These are phyloP conservation scores for Apocynum venetum DNA, from an alignment of 257 asterid species.

Conservation along the genomic window DNA sequence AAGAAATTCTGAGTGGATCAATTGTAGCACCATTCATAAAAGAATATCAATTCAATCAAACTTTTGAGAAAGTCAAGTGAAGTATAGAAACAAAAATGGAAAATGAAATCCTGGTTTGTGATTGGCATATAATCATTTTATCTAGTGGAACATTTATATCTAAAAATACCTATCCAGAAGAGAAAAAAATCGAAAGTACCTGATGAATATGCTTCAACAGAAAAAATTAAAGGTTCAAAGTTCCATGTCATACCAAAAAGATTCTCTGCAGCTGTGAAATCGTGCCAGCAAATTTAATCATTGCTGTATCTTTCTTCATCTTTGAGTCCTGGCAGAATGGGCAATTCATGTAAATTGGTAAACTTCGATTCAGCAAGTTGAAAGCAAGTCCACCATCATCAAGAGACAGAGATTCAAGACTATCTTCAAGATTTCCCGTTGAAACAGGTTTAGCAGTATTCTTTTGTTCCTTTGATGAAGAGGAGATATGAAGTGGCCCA, in stretches of 20 bases:
- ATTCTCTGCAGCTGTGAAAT: constrained; percentile 94
- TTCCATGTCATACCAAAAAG: constrained; percentile 55
- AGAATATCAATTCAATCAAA: background rate
- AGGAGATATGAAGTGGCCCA: constrained; percentile 39
- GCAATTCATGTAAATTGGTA: constrained; percentile 89
- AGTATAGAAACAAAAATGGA: background rate
- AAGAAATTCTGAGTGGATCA: background rate
- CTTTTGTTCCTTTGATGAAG: constrained; percentile 39
- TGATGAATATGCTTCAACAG: background rate
- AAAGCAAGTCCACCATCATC: constrained; percentile 48
- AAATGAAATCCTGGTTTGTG: background rate
- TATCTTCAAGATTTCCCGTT: constrained; percentile 40
- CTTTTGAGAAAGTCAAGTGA: background rate
- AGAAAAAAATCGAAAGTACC: background rate
- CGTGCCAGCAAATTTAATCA: constrained; percentile 63
- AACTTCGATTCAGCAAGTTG: constrained; percentile 55
- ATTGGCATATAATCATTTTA: background rate
- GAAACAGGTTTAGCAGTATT: constrained; percentile 25
- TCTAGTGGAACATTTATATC: background rate
- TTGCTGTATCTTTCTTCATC: constrained; percentile 37
- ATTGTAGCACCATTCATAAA: background rate
- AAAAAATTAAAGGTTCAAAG: constrained; percentile 23
- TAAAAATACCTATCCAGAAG: background rate
- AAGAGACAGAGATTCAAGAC: constrained; percentile 36
- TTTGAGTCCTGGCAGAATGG: constrained; percentile 66